Conservation (phyloP, 345 rosid genomes). For the Stellera chamaejasme region DNA sequence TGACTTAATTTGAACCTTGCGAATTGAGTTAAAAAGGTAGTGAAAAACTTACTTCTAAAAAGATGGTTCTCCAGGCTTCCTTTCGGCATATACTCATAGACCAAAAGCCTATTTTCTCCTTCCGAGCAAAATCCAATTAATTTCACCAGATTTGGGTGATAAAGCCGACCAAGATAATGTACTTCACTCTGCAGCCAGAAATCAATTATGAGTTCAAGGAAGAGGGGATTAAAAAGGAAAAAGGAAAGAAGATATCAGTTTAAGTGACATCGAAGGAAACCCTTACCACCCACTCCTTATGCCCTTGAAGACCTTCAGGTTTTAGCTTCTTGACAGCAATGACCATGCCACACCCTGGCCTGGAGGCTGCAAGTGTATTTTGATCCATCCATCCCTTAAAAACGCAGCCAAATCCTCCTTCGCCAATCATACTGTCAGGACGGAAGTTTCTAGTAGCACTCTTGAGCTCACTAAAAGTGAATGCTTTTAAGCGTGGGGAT, state of each 20-base stretch:
- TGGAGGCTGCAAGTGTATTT: slow-evolving; percentile 26
- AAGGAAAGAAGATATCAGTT: too few species aligned
- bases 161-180: slow-evolving; percentile 59
- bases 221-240: background rate
- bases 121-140: slow-evolving; percentile 69
- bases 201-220: background rate
- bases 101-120: slow-evolving; percentile 61
- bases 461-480: slow-evolving; percentile 44
- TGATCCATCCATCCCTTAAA: slow-evolving; percentile 72
- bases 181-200: slow-evolving; percentile 53
- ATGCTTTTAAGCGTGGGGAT: slow-evolving; percentile 47
- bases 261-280: background rate
- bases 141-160: slow-evolving; percentile 72
- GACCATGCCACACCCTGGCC: slow-evolving; percentile 36
- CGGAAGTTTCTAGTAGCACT: slow-evolving; percentile 62
- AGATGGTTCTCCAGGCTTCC: slow-evolving; percentile 44
- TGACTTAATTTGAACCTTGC: too few species aligned
- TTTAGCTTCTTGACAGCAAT: slow-evolving; percentile 78
- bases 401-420: slow-evolving; percentile 90
- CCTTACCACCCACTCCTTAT: slow-evolving; percentile 85
- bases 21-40: too few species aligned
- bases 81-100: slow-evolving; percentile 48
- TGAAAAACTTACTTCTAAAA: slow-evolving; percentile 43
- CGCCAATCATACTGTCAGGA: slow-evolving; percentile 55
- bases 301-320: slow-evolving; percentile 71